Evolutionary conservation across 805 yeast genomes (phyloP), one percentile per base, ranked within the genome.

Genomic region (Martiniozyma abietophila): DNA sequence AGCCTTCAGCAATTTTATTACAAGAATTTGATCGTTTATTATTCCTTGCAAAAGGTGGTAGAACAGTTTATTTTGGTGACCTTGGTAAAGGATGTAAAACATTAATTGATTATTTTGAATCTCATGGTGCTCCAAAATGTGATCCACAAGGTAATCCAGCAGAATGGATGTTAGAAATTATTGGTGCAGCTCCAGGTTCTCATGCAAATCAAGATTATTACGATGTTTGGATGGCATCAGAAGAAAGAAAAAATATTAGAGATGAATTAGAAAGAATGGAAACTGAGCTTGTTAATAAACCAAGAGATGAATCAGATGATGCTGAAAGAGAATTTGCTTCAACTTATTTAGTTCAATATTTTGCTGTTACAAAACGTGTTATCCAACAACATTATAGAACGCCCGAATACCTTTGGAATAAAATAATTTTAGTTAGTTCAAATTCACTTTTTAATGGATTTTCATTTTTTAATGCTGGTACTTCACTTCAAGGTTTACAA

Each of bases 91-190:
- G 75, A 45, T 75, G 60, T 38, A 29, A 38, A 9, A 64, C 72
- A 3, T 63, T 80, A 61, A 76, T 78, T 38, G 57, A 69, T 33
- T 80, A 80, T 51, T 79, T 80, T 48, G 85, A 80, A 53, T 51
- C 54, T 4, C 56, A 78, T 43, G 86, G 86, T 35, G 73, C 86
- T 27, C 69, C 65, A 18, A 61, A 62, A 36, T 80, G 88, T 60
- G 85, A 88, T 14, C 59, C 64, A 6, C 64, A 65, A 27, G 85
- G 83, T 5, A 81, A 81, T 45, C 92, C 89, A 20, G 89, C 88
- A 10, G 95, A 84, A 61, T 85, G 94, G 92, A 85, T 85, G 94
- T 64, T 85, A 57, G 80, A 80, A 42, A 81, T 77, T 43, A 80
- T 79, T 48, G 86, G 88, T 49, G 86, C 86, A 34, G 85, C 86